Conservation (phyloP, 1,284 basidiomycete species). For the Neotropicomus parvogracilis region DNA sequence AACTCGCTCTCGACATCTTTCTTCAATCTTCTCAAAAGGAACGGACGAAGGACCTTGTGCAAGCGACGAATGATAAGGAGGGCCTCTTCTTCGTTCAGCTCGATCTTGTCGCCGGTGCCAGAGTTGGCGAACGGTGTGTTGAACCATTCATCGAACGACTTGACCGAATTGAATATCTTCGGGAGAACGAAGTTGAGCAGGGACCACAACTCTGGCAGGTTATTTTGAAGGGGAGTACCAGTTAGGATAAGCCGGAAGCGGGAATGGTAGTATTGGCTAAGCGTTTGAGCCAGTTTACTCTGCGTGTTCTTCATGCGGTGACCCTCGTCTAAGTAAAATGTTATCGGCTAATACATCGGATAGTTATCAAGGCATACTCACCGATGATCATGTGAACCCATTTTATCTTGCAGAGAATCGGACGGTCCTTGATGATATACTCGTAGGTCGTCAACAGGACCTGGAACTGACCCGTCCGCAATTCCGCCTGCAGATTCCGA, state of each 20-base stretch:
- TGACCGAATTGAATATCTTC: slow-evolving; percentile 99
- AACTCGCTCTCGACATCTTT: slow-evolving; percentile 98
- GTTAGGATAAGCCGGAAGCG: slow-evolving; percentile 95
- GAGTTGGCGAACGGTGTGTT: slow-evolving; percentile 99
- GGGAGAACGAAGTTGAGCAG: slow-evolving; percentile 97
- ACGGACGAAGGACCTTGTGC: slow-evolving; percentile 97
- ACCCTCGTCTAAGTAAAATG: slow-evolving; percentile 72
- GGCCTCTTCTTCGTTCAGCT: slow-evolving; percentile 99
- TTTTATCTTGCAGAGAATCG: slow-evolving; percentile 85
- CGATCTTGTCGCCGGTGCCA: slow-evolving; percentile 94
- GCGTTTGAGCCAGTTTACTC: slow-evolving; percentile 89
- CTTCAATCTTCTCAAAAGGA: slow-evolving; percentile 94
- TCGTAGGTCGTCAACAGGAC: slow-evolving; percentile 98
- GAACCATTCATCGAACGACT: slow-evolving; percentile 99
- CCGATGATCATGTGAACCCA: slow-evolving; percentile 99
- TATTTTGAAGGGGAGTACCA: slow-evolving; percentile 98
- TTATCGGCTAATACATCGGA: slow-evolving; percentile 2
- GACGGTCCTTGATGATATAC: slow-evolving; percentile 98
- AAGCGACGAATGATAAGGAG: slow-evolving; percentile 96
- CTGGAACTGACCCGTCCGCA: slow-evolving; percentile 85
- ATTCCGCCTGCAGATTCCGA: slow-evolving; percentile 68
- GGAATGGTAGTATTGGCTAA: slow-evolving; percentile 91
- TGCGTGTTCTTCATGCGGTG: slow-evolving; percentile 99
- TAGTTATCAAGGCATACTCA: slow-evolving; percentile 33
- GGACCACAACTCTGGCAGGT: slow-evolving; percentile 97